These are phyloP conservation scores for Rhodotorula graminis DNA, from an alignment of 768 basidiomycete genomes.

Conservation along the genomic window DNA sequence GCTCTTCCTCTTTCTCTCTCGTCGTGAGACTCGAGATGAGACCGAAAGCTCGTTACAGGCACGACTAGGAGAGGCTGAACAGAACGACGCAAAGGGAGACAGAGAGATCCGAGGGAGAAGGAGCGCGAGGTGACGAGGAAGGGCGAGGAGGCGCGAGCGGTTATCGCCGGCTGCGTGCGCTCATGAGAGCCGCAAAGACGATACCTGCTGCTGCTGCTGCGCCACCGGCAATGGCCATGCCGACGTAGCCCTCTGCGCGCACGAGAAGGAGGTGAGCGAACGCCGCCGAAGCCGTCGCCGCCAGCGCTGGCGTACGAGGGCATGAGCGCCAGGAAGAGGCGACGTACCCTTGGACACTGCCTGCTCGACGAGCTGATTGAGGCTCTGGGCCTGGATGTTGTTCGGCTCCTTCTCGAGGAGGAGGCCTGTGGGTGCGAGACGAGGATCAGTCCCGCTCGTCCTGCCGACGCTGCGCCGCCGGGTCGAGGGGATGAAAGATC, in stretches of 20 bases:
- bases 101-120: not conserved
- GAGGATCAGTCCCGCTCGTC: not conserved
- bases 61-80: not conserved
- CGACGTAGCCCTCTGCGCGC: slow-evolving; percentile 85
- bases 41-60: not conserved
- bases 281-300: too few relatives aligned
- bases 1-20: not conserved
- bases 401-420: slow-evolving; percentile 85
- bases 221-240: slow-evolving; percentile 91
- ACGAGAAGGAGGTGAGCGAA: not conserved
- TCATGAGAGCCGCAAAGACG: slow-evolving; percentile 44
- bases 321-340: not conserved
- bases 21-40: not conserved
- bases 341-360: slow-evolving; percentile 70
- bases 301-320: not conserved
- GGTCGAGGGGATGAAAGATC: not conserved
- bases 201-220: slow-evolving; percentile 69
- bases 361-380: slow-evolving; percentile 77
- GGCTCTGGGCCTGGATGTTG: slow-evolving; percentile 86
- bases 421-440: slow-evolving; percentile 56
- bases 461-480: too few relatives aligned
- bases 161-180: slow-evolving; percentile 37
- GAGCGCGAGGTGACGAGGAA: not conserved
- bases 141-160: not conserved
- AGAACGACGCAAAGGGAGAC: not conserved